These are phyloP conservation scores for Meredithiella fracta DNA, from an alignment of 2,329 filamentous ascomycete genomes.

Conservation along the genomic window DNA sequence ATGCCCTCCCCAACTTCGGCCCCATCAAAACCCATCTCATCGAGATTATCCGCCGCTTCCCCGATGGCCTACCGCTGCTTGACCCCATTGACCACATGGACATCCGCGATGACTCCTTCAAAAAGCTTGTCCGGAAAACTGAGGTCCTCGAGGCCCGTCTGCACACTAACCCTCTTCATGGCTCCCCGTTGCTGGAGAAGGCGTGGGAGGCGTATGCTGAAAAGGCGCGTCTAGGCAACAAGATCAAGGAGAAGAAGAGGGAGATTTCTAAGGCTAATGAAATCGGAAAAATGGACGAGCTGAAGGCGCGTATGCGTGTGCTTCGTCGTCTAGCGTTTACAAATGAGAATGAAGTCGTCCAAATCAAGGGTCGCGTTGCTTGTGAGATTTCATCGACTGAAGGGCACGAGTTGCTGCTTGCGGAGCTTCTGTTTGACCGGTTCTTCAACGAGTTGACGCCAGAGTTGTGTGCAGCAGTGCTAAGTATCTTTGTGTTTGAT, in stretches of 20 bases:
- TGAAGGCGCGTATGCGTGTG: conserved; percentile 91
- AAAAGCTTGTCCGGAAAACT: conserved; percentile 85
- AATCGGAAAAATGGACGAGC: conserved; percentile 83
- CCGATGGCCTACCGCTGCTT: conserved; percentile 73
- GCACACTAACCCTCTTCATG: conserved; percentile 77
- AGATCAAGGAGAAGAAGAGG: conserved; percentile 81
- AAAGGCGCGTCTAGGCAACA: conserved; percentile 59
- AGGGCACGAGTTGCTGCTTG: conserved; percentile 83
- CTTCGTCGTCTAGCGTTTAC: conserved; percentile 88
- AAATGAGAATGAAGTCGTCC: conserved; percentile 85
- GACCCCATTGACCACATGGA: conserved; percentile 95
- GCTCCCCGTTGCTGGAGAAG: conserved; percentile 66
- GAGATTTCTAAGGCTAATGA: conserved; percentile 70
- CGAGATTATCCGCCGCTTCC: conserved; percentile 76
- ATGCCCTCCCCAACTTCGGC: conserved; percentile 8
- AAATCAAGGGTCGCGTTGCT: conserved; percentile 90
- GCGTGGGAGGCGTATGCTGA: conserved; percentile 75
- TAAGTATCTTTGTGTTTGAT: conserved; percentile 95
- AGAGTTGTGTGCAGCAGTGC: conserved; percentile 68
- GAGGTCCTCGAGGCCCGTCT: conserved; percentile 88
- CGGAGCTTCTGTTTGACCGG: conserved; percentile 85
- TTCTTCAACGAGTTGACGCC: conserved; percentile 95
- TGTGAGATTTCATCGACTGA: conserved; percentile 88
- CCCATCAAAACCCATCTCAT: conserved; percentile 53
- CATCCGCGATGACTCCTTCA: conserved; percentile 84